phyloP scores from a whole-genome alignment of 805 yeast species.

The Spathaspora hagerdaliae region DNA sequence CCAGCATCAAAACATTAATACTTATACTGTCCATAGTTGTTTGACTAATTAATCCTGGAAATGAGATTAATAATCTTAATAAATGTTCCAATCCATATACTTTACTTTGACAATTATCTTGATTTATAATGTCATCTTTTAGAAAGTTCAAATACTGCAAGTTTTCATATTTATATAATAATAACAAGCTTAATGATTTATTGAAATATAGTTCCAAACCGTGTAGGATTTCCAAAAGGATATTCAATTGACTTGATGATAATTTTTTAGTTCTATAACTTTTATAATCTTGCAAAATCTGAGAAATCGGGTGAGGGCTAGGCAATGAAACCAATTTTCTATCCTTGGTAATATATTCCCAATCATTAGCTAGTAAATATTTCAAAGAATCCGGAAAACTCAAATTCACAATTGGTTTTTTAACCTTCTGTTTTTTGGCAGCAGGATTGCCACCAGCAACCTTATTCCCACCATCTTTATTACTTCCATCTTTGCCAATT shows the following conservation, averaged over 20 bases:
- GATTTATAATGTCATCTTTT: slow-evolving; percentile 23
- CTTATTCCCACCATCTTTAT: background rate
- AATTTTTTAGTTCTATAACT: slow-evolving; percentile 16
- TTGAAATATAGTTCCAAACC: slow-evolving; percentile 77
- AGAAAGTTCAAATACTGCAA: slow-evolving; percentile 60
- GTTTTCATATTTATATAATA: slow-evolving; percentile 74
- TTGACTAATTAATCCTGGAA: slow-evolving; percentile 80
- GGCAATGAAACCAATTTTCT: slow-evolving; percentile 70
- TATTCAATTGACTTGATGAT: slow-evolving; percentile 16
- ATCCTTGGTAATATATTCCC: slow-evolving; percentile 87
- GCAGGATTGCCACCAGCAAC: background rate
- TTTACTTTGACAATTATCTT: slow-evolving; percentile 20
- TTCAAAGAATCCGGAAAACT: slow-evolving; percentile 57
- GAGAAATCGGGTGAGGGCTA: slow-evolving; percentile 46
- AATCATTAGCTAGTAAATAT: slow-evolving; percentile 77
- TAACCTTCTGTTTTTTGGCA: slow-evolving; percentile 19
- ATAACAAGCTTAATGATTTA: slow-evolving; percentile 54
- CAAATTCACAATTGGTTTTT: slow-evolving; percentile 5
- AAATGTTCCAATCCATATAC: slow-evolving; percentile 83
- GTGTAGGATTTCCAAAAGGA: slow-evolving; percentile 60
- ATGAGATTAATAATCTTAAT: slow-evolving; percentile 65
- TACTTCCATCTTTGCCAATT: background rate
- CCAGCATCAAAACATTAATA: slow-evolving; percentile 48
- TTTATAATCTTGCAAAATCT: slow-evolving; percentile 52
- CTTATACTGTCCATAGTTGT: slow-evolving; percentile 80